Base-by-base conservation (phyloP, 139 green algal species). In the Haematococcus lacustris region DNA sequence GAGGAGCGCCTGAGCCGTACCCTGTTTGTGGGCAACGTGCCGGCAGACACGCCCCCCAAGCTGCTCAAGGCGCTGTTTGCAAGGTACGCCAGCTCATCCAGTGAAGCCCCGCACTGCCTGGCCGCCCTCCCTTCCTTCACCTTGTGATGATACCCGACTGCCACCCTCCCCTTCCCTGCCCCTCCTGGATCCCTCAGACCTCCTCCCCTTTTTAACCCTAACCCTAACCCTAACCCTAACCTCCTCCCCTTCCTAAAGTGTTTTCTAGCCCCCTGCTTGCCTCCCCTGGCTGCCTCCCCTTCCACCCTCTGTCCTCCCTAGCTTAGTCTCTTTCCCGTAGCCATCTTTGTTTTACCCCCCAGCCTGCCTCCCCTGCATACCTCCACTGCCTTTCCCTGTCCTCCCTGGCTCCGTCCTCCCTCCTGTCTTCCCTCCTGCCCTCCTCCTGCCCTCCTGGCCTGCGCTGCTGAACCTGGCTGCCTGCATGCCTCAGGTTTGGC, bases 21-120 rank as follows among this genome's bases (percentile, higher is more conserved):
- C 3, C 71, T 97, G 26, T 97, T 97, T 82, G 90, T 97, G 23
- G 93, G 93, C 68, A 97, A 97, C 77, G 70, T 97, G 73, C 89
- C 92, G 1, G 70, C 76, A 28, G 74, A 53, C 3, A 80, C 77
- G 26, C 91, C 79, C 51, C 57, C 43, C 5, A 93, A 93, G 70
- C 32, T 57, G 28, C 51, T 97, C 25, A 83, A 77, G 40, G 59
- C 63, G 23, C 37, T 88, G 1, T 96, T 94, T 66, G 39, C 76
- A 26, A 76, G 69, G 78, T 80, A 41, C 57, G 64, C 71, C 26
- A 7, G 70, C 30, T 70, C 47, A 23, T 65, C 4, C 25, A 50
- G 68, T 2, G 7, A 17, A 6, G 13, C 13, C 38, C 38, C 3
- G 26, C 25, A 34, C 38, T 57, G 13, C 38, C 4, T 38, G 17